phyloP scores from a whole-genome alignment of 176 grass and related monocot genomes.

The Secale cereale region DNA sequence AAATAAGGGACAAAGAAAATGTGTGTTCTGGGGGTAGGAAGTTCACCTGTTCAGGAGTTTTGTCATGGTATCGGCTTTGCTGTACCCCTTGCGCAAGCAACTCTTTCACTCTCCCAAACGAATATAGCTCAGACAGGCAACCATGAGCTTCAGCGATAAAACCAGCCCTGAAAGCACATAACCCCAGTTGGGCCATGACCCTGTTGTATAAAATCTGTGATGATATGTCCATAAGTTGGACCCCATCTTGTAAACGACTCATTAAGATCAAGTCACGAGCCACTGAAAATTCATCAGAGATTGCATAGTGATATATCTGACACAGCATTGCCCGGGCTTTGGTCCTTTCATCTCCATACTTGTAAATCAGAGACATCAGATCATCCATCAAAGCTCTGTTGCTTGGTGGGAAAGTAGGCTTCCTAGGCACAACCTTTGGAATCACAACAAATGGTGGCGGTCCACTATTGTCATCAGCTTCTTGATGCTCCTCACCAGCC shows the following conservation, averaged over 20 bases:
- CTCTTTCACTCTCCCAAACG: slow-evolving; percentile 83
- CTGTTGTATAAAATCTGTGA: slow-evolving; percentile 94
- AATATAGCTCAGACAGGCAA: slow-evolving; percentile 83
- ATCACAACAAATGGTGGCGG: slow-evolving; percentile 66
- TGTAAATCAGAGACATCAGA: slow-evolving; percentile 87
- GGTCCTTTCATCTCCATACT: slow-evolving; percentile 86
- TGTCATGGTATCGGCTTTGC: slow-evolving; percentile 93
- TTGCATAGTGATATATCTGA: slow-evolving; percentile 94
- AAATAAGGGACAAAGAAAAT: not conserved
- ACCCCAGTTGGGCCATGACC: slow-evolving; percentile 82
- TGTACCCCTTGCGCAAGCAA: slow-evolving; percentile 89
- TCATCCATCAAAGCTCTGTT: slow-evolving; percentile 70
- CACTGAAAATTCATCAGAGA: slow-evolving; percentile 84
- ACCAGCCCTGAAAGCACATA: slow-evolving; percentile 91
- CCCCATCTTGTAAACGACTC: slow-evolving; percentile 91
- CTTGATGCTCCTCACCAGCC: slow-evolving; percentile 45
- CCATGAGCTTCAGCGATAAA: slow-evolving; percentile 77
- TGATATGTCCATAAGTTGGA: slow-evolving; percentile 93
- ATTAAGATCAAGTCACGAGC: slow-evolving; percentile 86
- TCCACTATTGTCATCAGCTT: slow-evolving; percentile 36
- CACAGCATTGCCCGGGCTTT: slow-evolving; percentile 95
- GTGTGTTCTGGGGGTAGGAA: not conserved
- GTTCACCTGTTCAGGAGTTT: slow-evolving; percentile 92
- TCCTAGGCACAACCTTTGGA: slow-evolving; percentile 78
- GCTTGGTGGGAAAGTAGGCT: slow-evolving; percentile 79